Conservation (phyloP, 495 filamentous ascomycete genomes). For the Lophiostoma macrostomum region DNA sequence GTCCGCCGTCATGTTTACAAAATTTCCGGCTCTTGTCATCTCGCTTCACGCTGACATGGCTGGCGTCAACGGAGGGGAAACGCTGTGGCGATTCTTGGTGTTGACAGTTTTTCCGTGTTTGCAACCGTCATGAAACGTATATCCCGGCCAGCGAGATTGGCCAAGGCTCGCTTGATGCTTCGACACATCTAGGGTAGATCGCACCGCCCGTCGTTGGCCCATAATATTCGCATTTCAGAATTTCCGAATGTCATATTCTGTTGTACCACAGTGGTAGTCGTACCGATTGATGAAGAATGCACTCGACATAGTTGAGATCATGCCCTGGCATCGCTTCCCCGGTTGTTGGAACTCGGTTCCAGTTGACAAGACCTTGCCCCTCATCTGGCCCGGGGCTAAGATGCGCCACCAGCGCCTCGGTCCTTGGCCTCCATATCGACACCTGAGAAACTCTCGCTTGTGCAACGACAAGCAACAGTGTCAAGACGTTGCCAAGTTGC, state of each 20-base stretch:
- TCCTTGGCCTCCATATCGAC: background rate
- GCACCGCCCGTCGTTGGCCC: background rate
- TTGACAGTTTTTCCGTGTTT: conserved; percentile 19
- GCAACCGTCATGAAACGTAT: conserved; percentile 2
- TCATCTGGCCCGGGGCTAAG: background rate
- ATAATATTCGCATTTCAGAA: too few relatives aligned
- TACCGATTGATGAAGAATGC: too few relatives aligned
- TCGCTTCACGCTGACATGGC: background rate
- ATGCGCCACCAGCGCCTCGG: background rate
- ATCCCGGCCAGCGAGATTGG: conserved; percentile 1
- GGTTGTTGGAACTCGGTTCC: conserved; percentile 12
- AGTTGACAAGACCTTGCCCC: background rate
- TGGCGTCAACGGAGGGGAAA: too few relatives aligned
- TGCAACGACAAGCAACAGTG: background rate
- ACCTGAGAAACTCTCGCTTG: background rate
- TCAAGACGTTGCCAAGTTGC: too few relatives aligned
- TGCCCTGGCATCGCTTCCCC: too few relatives aligned
- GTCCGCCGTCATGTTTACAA: too few relatives aligned
- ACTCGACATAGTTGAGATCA: too few relatives aligned
- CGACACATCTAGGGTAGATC: background rate
- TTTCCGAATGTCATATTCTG: too few relatives aligned
- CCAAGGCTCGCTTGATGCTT: background rate
- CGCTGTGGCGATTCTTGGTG: too few relatives aligned
- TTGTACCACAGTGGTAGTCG: too few relatives aligned
- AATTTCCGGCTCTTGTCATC: background rate